Conservation (phyloP, 306 rosid genomes). For the Arachis stenosperma region DNA sequence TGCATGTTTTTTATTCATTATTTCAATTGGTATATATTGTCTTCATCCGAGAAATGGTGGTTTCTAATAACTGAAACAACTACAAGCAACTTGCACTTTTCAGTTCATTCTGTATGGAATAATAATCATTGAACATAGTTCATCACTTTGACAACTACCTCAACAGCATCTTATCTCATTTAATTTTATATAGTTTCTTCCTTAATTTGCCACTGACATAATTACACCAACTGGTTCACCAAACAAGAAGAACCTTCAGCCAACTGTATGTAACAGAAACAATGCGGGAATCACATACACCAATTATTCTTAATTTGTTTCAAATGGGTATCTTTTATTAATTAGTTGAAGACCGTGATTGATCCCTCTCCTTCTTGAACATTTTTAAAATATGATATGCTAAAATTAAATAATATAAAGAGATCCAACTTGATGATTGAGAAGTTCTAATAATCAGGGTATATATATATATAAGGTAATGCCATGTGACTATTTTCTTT, state of each 20-base stretch:
- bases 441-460: constrained; percentile 40
- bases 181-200: background rate
- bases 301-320: constrained; percentile 32
- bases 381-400: background rate
- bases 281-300: constrained; percentile 2
- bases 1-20: background rate
- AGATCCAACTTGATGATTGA: constrained; percentile 63
- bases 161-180: constrained; percentile 43
- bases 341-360: constrained; percentile 46
- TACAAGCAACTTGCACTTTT: constrained; percentile 42
- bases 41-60: constrained; percentile 21
- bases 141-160: constrained; percentile 25
- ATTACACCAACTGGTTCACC: constrained; percentile 45
- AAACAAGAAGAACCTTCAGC: constrained; percentile 42
- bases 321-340: constrained; percentile 35
- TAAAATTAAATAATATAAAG: background rate
- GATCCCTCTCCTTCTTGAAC: constrained; percentile 31
- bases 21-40: constrained; percentile 2
- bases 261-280: constrained; percentile 42
- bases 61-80: constrained; percentile 54
- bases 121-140: constrained; percentile 33
- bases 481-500: constrained; percentile 51
- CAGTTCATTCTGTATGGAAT: constrained; percentile 7
- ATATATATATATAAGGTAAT: constrained; percentile 43
- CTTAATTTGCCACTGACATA: constrained; percentile 1